Evolutionary conservation across 176 grass and related monocot genomes (phyloP).

Genomic region (Chloris gayana): DNA sequence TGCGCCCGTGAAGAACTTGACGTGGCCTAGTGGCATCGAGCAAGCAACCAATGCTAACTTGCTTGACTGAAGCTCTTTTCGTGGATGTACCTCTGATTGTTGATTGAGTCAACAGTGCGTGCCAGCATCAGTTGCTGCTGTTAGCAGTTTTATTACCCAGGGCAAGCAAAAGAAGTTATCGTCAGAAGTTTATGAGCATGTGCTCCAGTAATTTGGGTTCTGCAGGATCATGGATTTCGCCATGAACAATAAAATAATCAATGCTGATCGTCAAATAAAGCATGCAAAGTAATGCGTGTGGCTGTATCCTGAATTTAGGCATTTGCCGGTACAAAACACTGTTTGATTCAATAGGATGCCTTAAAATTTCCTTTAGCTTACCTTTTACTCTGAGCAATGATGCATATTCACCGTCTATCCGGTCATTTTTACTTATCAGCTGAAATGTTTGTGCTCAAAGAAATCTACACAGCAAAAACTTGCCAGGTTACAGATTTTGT

Average conservation of each 20-base stretch:
- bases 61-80: background rate
- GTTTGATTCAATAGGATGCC: background rate
- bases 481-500: background rate
- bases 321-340: background rate
- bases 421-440: too few relatives aligned
- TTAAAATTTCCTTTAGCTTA: background rate
- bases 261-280: conserved; percentile 28
- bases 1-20: conserved; percentile 82
- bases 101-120: background rate
- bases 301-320: background rate
- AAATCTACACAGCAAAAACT: background rate
- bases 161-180: background rate
- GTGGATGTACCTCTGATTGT: background rate
- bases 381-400: background rate
- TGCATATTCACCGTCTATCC: background rate
- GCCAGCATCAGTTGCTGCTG: background rate
- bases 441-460: background rate
- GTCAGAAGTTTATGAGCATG: background rate
- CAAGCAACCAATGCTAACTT: conserved; percentile 27
- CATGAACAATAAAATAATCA: background rate
- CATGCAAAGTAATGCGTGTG: background rate
- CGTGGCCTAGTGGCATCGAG: conserved; percentile 83
- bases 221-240: background rate
- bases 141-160: background rate
- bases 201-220: background rate